These are phyloP conservation scores for Magnusiomyces tetraspermus DNA, from an alignment of 1,139 yeast species.

Conservation along the genomic window DNA sequence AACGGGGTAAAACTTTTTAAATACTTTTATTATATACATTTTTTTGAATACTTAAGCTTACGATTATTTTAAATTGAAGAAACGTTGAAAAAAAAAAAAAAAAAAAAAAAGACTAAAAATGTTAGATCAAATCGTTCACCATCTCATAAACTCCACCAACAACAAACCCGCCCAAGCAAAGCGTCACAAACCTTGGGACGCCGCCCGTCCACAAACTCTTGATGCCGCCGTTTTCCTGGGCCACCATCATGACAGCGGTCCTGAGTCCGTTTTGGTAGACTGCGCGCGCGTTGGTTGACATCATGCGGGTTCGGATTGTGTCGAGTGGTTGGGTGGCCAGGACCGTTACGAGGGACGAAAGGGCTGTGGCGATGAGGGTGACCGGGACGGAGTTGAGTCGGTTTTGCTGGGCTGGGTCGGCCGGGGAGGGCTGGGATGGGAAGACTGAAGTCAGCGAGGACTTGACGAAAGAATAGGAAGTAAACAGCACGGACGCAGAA, in stretches of 20 bases:
- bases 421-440: constrained; percentile 27
- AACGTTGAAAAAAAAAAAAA: background rate
- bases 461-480: constrained; percentile 68
- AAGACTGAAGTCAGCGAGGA: constrained; percentile 41
- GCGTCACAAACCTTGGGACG: constrained; percentile 68
- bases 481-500: constrained; percentile 73
- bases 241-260: constrained; percentile 63
- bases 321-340: constrained; percentile 84
- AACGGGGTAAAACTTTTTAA: background rate
- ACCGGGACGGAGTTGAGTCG: constrained; percentile 23
- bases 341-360: constrained; percentile 57
- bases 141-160: constrained; percentile 37
- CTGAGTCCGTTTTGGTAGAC: constrained; percentile 55
- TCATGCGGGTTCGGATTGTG: constrained; percentile 81
- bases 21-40: background rate
- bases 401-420: constrained; percentile 8
- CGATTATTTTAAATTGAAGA: background rate
- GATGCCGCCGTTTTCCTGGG: constrained; percentile 51
- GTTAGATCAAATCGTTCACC: background rate
- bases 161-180: constrained; percentile 70
- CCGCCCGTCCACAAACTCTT: constrained; percentile 67
- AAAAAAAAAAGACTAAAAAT: background rate
- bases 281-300: constrained; percentile 54
- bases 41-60: background rate
- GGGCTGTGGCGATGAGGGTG: constrained; percentile 33